phyloP scores from a whole-genome alignment of 2,329 filamentous ascomycete species.

The Plectosphaerella plurivora region DNA sequence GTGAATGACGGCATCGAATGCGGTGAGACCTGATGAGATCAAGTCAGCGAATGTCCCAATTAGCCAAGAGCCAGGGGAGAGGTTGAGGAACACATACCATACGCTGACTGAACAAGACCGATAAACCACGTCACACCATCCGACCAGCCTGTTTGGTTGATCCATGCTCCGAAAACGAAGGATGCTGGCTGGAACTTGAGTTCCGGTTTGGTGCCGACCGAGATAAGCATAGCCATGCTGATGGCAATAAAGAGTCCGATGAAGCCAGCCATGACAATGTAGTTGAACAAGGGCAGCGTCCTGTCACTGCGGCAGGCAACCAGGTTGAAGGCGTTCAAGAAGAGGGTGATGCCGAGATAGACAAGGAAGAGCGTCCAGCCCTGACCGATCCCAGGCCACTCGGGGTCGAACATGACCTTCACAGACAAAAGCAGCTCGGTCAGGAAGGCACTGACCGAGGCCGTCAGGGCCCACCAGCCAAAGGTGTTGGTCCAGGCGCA shows the following conservation, averaged over 20 bases:
- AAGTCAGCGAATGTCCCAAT: too few relatives aligned
- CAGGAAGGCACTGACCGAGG: conserved; percentile 54
- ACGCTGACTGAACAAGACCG: conserved; percentile 52
- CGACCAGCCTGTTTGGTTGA: conserved; percentile 45
- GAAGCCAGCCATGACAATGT: conserved; percentile 51
- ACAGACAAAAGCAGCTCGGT: conserved; percentile 51
- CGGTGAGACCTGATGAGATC: conserved; percentile 29
- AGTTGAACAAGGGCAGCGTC: conserved; percentile 48
- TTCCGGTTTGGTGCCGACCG: conserved; percentile 38
- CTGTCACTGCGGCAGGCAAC: conserved; percentile 44
- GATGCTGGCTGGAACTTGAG: conserved; percentile 41
- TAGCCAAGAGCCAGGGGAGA: too few relatives aligned
- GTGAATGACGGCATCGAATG: conserved; percentile 55
- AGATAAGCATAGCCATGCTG: conserved; percentile 44
- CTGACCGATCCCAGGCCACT: conserved; percentile 36
- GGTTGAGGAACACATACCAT: conserved; percentile 25
- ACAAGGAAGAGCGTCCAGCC: conserved; percentile 53
- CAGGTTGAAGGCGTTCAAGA: conserved; percentile 45
- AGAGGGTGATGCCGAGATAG: conserved; percentile 43
- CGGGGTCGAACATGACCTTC: conserved; percentile 46
- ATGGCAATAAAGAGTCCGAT: conserved; percentile 47
- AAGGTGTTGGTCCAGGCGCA: conserved; percentile 58
- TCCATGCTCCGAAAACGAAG: conserved; percentile 50
- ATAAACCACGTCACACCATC: conserved; percentile 53
- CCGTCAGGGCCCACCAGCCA: conserved; percentile 54